Evolutionary conservation across 1,284 basidiomycete genomes (phyloP).

Genomic region (Tilletia horrida): DNA sequence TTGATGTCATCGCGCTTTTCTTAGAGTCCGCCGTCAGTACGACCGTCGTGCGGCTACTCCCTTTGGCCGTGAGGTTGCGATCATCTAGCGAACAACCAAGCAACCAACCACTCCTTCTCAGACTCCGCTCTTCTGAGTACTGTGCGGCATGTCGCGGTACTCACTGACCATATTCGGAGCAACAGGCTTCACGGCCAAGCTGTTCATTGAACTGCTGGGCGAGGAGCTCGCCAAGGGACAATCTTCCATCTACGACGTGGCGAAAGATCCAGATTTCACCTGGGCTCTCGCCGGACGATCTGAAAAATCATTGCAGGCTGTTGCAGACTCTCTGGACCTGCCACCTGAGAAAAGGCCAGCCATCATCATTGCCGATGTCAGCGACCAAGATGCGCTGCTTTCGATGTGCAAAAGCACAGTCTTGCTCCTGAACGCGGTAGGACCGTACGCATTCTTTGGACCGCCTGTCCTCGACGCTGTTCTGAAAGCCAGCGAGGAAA

Average conservation of each 20-base stretch:
- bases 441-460: conserved; percentile 6
- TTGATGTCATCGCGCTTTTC: no score
- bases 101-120: no score
- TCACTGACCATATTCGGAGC: not conserved
- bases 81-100: not conserved
- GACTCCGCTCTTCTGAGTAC: not conserved
- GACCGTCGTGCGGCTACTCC: no score
- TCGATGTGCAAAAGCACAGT: not conserved
- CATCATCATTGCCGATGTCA: conserved; percentile 2
- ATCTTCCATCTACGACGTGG: not conserved
- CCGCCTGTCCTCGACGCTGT: not conserved
- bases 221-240: conserved; percentile 12
- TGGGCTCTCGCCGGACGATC: conserved; percentile 11
- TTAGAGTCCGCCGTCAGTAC: no score
- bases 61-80: not conserved
- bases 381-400: not conserved
- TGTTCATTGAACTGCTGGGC: not conserved
- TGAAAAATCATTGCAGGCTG: not conserved
- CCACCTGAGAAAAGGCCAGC: not conserved
- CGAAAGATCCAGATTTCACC: not conserved
- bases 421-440: not conserved
- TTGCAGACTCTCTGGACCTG: conserved; percentile 3
- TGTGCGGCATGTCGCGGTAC: not conserved
- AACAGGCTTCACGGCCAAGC: conserved; percentile 15
- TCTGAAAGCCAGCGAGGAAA: conserved; percentile 7